These are phyloP conservation scores for Bruguiera hainesii DNA, from an alignment of 441 rosid species.

Conservation along the genomic window DNA sequence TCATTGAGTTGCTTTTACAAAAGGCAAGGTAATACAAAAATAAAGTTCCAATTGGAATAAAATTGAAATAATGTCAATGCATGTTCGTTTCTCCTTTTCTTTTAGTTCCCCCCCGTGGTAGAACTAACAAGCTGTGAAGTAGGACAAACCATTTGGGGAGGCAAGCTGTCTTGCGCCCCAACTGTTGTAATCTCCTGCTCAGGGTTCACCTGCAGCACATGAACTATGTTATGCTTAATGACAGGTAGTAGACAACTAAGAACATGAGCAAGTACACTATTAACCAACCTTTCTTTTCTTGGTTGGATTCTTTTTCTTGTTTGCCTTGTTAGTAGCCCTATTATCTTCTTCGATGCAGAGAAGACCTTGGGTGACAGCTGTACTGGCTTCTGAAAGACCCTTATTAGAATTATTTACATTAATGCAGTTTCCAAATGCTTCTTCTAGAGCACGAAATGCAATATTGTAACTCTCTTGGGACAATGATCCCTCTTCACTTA, in stretches of 20 bases:
- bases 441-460: constrained; percentile 63
- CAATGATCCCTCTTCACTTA: constrained; percentile 74
- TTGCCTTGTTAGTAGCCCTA: constrained; percentile 53
- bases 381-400: constrained; percentile 56
- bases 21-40: too few relatives aligned
- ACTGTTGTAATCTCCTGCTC: constrained; percentile 67
- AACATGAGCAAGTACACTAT: constrained; percentile 8
- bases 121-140: constrained; percentile 7
- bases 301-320: constrained; percentile 74
- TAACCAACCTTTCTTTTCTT: constrained; percentile 79
- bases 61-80: too few relatives aligned
- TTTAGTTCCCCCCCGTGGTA: not conserved
- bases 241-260: constrained; percentile 13
- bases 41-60: too few relatives aligned
- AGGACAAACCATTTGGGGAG: constrained; percentile 70
- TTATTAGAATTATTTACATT: constrained; percentile 58
- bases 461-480: constrained; percentile 75
- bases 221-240: constrained; percentile 11
- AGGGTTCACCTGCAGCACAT: constrained; percentile 53
- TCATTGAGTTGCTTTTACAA: too few relatives aligned
- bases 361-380: constrained; percentile 66
- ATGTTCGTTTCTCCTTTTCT: not conserved
- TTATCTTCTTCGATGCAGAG: constrained; percentile 73
- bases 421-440: constrained; percentile 59
- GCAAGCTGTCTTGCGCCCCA: constrained; percentile 71